phyloP scores from a whole-genome alignment of 1,284 basidiomycete species.

The Ustilago loliicola region DNA sequence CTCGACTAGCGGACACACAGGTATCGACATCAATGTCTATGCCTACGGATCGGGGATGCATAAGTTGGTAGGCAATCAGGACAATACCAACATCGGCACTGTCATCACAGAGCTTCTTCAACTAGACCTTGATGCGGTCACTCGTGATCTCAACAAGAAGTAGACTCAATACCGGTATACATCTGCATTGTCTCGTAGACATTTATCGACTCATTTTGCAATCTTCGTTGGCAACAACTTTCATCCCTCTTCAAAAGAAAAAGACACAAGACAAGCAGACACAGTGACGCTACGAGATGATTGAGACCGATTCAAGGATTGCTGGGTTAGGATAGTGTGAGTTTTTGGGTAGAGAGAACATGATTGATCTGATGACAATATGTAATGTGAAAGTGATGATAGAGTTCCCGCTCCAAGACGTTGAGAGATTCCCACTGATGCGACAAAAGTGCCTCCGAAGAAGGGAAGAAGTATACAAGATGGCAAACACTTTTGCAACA shows the following conservation, averaged over 20 bases:
- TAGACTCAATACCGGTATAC: background rate
- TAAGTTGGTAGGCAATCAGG: constrained; percentile 68
- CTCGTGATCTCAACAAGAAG: constrained; percentile 39
- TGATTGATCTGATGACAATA: constrained; percentile 20
- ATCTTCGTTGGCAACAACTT: background rate
- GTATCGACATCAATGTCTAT: constrained; percentile 72
- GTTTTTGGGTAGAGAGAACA: constrained; percentile 5
- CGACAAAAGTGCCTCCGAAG: constrained; percentile 3
- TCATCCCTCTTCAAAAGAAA: background rate
- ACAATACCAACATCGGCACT: constrained; percentile 70
- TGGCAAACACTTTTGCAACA: background rate
- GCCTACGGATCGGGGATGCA: constrained; percentile 62
- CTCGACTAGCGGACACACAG: constrained; percentile 71
- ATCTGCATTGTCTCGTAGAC: background rate
- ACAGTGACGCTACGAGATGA: background rate
- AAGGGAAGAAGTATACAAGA: constrained; percentile 29
- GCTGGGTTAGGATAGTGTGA: constrained; percentile 15
- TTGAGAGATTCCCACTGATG: constrained; percentile 2
- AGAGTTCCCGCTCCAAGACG: background rate
- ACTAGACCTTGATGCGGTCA: constrained; percentile 60
- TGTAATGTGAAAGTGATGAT: constrained; percentile 6
- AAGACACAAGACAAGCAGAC: background rate
- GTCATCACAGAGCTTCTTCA: constrained; percentile 57
- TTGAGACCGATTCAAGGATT: constrained; percentile 33
- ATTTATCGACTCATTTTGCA: background rate